Base-by-base conservation (phyloP, 2,329 filamentous ascomycete species). In the Pleoardoris graminearum region DNA sequence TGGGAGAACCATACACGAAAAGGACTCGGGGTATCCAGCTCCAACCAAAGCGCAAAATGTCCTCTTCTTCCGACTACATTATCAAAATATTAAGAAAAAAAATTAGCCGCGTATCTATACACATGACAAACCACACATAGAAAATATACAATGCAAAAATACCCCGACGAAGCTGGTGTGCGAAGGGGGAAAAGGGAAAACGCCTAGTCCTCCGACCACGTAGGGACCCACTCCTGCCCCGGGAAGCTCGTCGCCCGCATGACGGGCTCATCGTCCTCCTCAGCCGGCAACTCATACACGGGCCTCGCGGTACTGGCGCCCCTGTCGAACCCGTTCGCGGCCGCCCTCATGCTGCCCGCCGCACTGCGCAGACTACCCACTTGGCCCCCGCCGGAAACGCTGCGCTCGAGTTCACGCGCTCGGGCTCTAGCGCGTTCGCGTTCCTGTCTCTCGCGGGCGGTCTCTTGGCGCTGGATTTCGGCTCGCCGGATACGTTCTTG, bases 231-330 rank as follows among this genome's bases (percentile, higher is more conserved):
- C 68, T 89, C 86, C 73, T 88, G 84, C 0, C 86, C 86, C 0
- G 86, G 86, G 69, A 88, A 89, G 65, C 82, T 85, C 11, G 85
- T 86, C 6, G 85, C 85, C 42, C 77, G 81, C 86, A 89, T 89
- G 53, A 79, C 75, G 11, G 81, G 80, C 64, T 75, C 68, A 12
- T 78, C 76, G n/a, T 79, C 75, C 27, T 77, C 74, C 35, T 75
- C 71, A 14, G 69, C 70, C 19, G 68, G 62, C 39, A 72, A 38
- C 48, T 70, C 70, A 46, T 72, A 73, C 1, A 72, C 66, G 4
- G 59, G 62, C 21, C 64, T 55, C 7, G 45, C 46, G 3, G 49
- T 53, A 32, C 62, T 65, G 7, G 66, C 65, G 23, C 60, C 51
- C 46, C 64, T 54, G 54, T 68, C 68, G 65, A 67, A 69, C 2